These are phyloP conservation scores for Boletus barrowsii DNA, from an alignment of 768 basidiomycete species.

Conservation along the genomic window DNA sequence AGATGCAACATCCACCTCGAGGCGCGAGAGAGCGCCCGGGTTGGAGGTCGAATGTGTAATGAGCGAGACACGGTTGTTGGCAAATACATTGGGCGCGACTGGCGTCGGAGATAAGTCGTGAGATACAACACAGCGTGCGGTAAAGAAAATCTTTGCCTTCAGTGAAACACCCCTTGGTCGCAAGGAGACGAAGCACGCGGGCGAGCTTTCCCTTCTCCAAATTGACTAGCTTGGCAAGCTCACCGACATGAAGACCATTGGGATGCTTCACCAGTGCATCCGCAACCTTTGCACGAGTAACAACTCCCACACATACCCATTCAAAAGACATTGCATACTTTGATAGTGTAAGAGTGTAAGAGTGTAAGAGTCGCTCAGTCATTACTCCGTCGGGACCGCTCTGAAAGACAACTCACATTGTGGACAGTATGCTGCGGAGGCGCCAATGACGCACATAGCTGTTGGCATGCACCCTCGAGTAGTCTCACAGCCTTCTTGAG, in stretches of 20 bases:
- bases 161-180: constrained; percentile 29
- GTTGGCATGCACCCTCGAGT: constrained; percentile 27
- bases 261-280: constrained; percentile 26
- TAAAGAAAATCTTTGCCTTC: constrained; percentile 21
- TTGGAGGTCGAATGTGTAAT: constrained; percentile 16
- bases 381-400: no score
- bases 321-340: constrained; percentile 24
- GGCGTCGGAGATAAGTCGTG: not conserved
- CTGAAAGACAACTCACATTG: constrained; percentile 14
- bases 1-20: constrained; percentile 7
- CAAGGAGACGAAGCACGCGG: constrained; percentile 31
- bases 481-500: constrained; percentile 27
- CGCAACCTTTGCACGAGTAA: constrained; percentile 23
- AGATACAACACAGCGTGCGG: not conserved
- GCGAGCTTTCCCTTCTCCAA: constrained; percentile 29
- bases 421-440: constrained; percentile 27
- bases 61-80: constrained; percentile 35
- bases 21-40: constrained; percentile 7
- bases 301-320: constrained; percentile 25
- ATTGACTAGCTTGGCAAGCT: constrained; percentile 23
- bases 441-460: constrained; percentile 26
- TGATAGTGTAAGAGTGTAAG: not conserved
- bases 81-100: constrained; percentile 29
- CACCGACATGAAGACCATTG: constrained; percentile 26
- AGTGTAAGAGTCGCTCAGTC: not conserved